Evolutionary conservation across 2,329 filamentous ascomycete genomes (phyloP).

Genomic region (Ophiostoma populinum): DNA sequence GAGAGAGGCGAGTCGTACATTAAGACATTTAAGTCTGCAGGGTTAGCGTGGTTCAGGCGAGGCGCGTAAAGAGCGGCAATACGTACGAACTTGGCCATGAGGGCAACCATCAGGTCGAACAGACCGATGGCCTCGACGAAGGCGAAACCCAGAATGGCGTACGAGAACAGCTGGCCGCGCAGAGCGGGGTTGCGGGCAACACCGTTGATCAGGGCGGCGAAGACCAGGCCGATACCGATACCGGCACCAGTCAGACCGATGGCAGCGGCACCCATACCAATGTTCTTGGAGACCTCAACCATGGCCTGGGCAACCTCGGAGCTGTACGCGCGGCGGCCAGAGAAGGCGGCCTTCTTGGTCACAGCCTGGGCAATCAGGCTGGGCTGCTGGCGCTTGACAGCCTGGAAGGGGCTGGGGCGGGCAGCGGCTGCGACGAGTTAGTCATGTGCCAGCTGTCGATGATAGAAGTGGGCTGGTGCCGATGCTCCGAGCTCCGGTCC

Average conservation of each 20-base stretch:
- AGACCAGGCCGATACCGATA: slow-evolving; percentile 92
- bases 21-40: slow-evolving; percentile 10
- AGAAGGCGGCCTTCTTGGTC: slow-evolving; percentile 43
- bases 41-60: slow-evolving; percentile 1
- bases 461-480: background rate
- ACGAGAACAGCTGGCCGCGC: slow-evolving; percentile 74
- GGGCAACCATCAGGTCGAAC: slow-evolving; percentile 61
- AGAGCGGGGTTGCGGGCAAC: slow-evolving; percentile 90
- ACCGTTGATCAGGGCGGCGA: slow-evolving; percentile 74
- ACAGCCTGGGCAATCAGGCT: slow-evolving; percentile 45
- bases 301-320: slow-evolving; percentile 78
- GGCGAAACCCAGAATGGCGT: slow-evolving; percentile 47
- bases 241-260: slow-evolving; percentile 84
- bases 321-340: slow-evolving; percentile 59
- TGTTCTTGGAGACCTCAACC: slow-evolving; percentile 81
- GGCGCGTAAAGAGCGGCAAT: background rate
- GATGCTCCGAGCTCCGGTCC: too few relatives aligned
- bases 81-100: slow-evolving; percentile 81
- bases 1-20: slow-evolving; percentile 5
- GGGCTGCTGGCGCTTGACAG: slow-evolving; percentile 59
- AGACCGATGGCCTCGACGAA: slow-evolving; percentile 46
- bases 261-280: slow-evolving; percentile 77
- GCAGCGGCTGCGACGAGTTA: slow-evolving; percentile 27
- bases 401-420: slow-evolving; percentile 47
- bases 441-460: too few relatives aligned